Base-by-base conservation (phyloP, 768 basidiomycete genomes). In the Russula ochroleuca region DNA sequence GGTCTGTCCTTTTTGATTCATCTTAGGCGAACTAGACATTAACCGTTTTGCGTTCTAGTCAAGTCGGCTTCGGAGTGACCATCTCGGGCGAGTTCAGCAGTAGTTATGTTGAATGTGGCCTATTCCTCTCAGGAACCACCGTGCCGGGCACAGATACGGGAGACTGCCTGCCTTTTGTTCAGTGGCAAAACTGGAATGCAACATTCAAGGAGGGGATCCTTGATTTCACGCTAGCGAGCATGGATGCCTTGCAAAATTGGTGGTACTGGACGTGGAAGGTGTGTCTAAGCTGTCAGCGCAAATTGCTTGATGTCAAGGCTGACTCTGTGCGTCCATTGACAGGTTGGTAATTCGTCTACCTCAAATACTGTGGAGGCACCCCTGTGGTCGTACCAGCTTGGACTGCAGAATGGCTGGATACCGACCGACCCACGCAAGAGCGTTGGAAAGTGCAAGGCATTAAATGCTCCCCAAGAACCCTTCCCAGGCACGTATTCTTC, bases 231-330 rank as follows among this genome's bases (percentile, higher is more conserved):
- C 72, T 80, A 68, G 79, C 82, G 23, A 78, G 79, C 62, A 88
- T 88, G 86, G 87, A 88, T 63, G 82, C 85, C 2, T 75, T 86
- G 65, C 79, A 81, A 67, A 80, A 88, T 64, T 88, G 80, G 78
- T 89, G 85, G 75, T 90, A 81, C 79, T 90, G 88, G 88, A 88
- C 86, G 9, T 89, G 88, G 89, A 88, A 87, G 80, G 81, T 81
- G 49, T 40, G 69, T 65, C 11, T 23, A 21, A n/a, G 14, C n/a
- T 10, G 49, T 35, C 6, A 31, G 45, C 40, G 50, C 50, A 10
- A 1, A 37, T 17, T 48, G 31, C 40, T 59, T 61, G 45, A 53
- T 50, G 41, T 49, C 48, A 47, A 54, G 62, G 28, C 19, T 64
- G 43, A 55, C 67, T 50, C 43, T 45, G 14, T 65, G 48, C 33